Percentiles rank a stretch among this genome's conserved stretches.
These are phyloP conservation scores for Nemophila menziesii DNA, from an alignment of 257 asterid genomes.

Conservation along the genomic window DNA sequence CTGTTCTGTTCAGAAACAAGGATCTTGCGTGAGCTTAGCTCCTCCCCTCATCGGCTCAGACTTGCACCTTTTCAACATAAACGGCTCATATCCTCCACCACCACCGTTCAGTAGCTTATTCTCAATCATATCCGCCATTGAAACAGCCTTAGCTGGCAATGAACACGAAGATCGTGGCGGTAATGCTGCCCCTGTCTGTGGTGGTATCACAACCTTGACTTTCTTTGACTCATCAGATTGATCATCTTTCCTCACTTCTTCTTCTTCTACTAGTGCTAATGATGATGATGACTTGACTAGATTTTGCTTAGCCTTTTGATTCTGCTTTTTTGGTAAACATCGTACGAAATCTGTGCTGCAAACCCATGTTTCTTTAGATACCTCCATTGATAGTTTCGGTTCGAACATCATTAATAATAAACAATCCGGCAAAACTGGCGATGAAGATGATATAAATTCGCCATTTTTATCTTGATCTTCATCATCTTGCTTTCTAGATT, in stretches of 20 bases:
- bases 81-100: slow-evolving; percentile 74
- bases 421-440: slow-evolving; percentile 58
- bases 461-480: slow-evolving; percentile 4
- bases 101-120: slow-evolving; percentile 63
- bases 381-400: slow-evolving; percentile 94
- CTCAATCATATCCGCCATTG: slow-evolving; percentile 54
- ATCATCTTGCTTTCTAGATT: slow-evolving; percentile 2
- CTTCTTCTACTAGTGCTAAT: slow-evolving; percentile 1
- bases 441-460: slow-evolving; percentile 1
- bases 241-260: slow-evolving; percentile 3
- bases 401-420: slow-evolving; percentile 91
- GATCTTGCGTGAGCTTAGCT: slow-evolving; percentile 63
- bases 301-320: slow-evolving; percentile 6
- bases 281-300: background rate
- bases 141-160: slow-evolving; percentile 39
- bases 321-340: slow-evolving; percentile 69
- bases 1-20: slow-evolving; percentile 72
- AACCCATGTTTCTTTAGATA: slow-evolving; percentile 96
- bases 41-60: slow-evolving; percentile 98
- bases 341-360: slow-evolving; percentile 73
- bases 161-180: slow-evolving; percentile 71
- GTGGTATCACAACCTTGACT: slow-evolving; percentile 9
- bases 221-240: slow-evolving; percentile 20
- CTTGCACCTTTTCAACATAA: slow-evolving; percentile 74
- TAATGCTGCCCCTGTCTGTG: slow-evolving; percentile 16